Evolutionary conservation across 2,329 filamentous ascomycete species (phyloP).

Genomic region (Atkinsonella hypoxylon): DNA sequence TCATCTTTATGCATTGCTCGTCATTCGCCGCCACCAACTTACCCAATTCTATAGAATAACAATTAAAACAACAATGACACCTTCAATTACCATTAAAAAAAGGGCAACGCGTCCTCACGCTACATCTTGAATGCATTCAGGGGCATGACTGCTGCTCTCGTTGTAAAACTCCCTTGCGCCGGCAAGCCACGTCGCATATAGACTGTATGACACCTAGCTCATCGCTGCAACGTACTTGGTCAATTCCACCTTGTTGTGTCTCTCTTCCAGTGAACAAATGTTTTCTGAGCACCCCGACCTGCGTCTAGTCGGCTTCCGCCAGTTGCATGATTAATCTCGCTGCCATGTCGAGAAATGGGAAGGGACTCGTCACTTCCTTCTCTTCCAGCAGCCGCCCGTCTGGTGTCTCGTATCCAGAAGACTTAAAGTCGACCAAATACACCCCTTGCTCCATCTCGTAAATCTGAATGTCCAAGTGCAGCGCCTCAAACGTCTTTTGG

Average conservation of each 20-base stretch:
- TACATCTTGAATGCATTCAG: neutral
- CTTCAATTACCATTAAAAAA: too few relatives aligned
- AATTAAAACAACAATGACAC: too few relatives aligned
- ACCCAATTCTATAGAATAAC: neutral
- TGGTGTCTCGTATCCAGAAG: conserved; percentile 80
- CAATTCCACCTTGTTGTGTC: too few relatives aligned
- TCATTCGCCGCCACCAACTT: neutral
- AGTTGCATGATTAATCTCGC: conserved; percentile 87
- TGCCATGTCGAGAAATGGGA: conserved; percentile 90
- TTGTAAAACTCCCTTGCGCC: neutral
- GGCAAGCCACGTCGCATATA: neutral
- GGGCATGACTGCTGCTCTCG: neutral
- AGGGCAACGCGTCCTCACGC: too few relatives aligned
- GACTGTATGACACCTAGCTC: neutral
- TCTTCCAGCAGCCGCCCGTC: conserved; percentile 70
- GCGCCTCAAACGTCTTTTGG: conserved; percentile 60
- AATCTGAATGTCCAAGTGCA: conserved; percentile 92
- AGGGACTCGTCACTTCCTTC: conserved; percentile 90
- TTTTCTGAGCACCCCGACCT: neutral
- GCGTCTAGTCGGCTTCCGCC: conserved; percentile 57
- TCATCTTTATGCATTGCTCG: neutral
- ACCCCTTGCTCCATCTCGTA: conserved; percentile 88
- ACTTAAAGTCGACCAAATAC: conserved; percentile 97
- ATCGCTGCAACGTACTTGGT: too few relatives aligned
- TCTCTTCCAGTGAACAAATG: too few relatives aligned